Conservation (phyloP, 306 rosid species). For the Quercus berberidifolia region DNA sequence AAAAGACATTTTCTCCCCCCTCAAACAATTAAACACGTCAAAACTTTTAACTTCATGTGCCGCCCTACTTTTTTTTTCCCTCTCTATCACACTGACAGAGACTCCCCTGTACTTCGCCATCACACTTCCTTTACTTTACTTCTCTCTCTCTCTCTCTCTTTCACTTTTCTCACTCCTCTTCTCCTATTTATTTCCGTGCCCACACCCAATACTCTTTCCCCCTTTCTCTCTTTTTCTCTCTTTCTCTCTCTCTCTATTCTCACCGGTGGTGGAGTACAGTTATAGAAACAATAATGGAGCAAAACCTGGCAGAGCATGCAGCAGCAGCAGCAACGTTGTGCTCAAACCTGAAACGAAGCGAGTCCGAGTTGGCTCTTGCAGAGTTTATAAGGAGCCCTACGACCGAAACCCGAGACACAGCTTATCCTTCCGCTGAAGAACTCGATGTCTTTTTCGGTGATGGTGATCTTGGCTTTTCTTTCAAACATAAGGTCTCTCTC, state of each 20-base stretch:
- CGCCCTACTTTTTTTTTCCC: constrained; percentile 30
- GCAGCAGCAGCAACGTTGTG: not conserved
- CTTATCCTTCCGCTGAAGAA: constrained; percentile 12
- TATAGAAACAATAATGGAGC: constrained; percentile 30
- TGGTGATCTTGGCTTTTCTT: constrained; percentile 23
- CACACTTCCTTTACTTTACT: not conserved
- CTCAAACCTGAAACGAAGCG: constrained; percentile 31
- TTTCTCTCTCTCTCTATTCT: not conserved
- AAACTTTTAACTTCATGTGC: constrained; percentile 53
- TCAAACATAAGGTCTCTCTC: constrained; percentile 47
- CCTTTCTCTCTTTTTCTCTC: constrained; percentile 3
- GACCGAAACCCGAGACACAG: constrained; percentile 1
- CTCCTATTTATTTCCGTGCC: constrained; percentile 32
- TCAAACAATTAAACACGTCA: constrained; percentile 1
- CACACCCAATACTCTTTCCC: constrained; percentile 28
- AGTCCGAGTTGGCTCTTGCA: constrained; percentile 45
- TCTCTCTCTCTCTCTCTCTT: too few species aligned
- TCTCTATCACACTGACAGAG: not conserved
- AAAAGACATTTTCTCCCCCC: constrained; percentile 20
- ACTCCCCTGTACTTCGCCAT: not conserved
- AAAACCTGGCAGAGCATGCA: constrained; percentile 4
- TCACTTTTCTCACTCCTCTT: not conserved
- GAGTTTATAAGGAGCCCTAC: constrained; percentile 27
- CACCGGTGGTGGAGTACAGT: constrained; percentile 2
- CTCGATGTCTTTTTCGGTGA: constrained; percentile 24